A percentile compares a stretch with the other conserved stretches of the same genome.
These are phyloP conservation scores for Zancudomyces culisetae DNA, from an alignment of 371 early-diverging fungal genomes.

Conservation along the genomic window DNA sequence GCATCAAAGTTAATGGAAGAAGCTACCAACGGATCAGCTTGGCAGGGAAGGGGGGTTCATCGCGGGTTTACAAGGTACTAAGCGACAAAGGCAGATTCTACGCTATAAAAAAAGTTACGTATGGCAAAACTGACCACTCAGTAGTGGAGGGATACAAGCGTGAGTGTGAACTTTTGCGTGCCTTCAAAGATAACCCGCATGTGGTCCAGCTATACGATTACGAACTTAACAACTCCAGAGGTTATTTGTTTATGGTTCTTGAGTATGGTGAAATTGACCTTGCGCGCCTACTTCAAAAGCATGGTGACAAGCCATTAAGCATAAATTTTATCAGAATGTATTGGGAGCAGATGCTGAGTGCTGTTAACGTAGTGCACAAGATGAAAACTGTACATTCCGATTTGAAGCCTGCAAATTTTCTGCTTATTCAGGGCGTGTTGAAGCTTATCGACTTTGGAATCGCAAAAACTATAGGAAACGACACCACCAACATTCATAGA, in stretches of 20 bases:
- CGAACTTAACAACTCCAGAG: conserved; percentile 37
- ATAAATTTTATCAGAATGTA: conserved; percentile 54
- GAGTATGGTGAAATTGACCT: conserved; percentile 93
- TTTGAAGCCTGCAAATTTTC: conserved; percentile 90
- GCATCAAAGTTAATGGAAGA: conserved; percentile 37
- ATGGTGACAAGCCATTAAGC: conserved; percentile 29
- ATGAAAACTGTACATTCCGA: conserved; percentile 85
- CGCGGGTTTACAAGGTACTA: conserved; percentile 78
- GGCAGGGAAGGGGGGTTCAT: conserved; percentile 76
- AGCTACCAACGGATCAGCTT: conserved; percentile 33
- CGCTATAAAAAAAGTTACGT: conserved; percentile 76
- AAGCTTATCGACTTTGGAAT: conserved; percentile 99
- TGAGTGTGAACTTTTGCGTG: conserved; percentile 60
- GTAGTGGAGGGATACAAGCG: conserved; percentile 52
- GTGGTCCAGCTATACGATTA: conserved; percentile 66
- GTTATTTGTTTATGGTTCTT: conserved; percentile 52
- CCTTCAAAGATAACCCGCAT: conserved; percentile 34
- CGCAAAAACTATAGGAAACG: conserved; percentile 78
- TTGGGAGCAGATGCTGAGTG: conserved; percentile 88
- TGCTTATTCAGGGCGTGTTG: conserved; percentile 58
- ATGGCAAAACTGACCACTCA: conserved; percentile 40
- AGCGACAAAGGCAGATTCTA: conserved; percentile 38
- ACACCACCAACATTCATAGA: conserved; percentile 85
- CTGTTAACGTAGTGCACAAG: conserved; percentile 74
- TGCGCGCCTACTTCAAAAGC: conserved; percentile 39